Base-by-base conservation (phyloP, 2,329 filamentous ascomycete species). In the Fusarium sp. region DNA sequence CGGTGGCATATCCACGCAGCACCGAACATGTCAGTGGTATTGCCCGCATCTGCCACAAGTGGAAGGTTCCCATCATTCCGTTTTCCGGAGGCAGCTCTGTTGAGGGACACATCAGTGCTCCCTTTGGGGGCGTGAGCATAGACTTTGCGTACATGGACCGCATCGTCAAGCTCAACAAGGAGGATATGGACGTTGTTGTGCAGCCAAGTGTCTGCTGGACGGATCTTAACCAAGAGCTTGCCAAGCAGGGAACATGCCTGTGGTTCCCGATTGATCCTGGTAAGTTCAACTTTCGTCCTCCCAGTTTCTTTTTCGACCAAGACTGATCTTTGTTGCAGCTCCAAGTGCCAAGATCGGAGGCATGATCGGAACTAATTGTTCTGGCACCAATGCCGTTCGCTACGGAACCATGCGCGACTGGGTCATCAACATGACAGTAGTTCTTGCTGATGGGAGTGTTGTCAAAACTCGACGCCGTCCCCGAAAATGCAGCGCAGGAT, bases 321-420 rank as follows among this genome's bases (percentile, higher is more conserved):
- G 9, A 20, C 9, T 41, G 2, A n/a, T 41, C 37, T 3, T 5
- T 41, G 9, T 41, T 41, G 18, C 4, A 43, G 39, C 39, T 13
- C 92, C 92, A 39, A 88, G 86, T 1, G 88, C 88, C 0, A 84
- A 85, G 70, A 84, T 91, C 22, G 89, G 88, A 4, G 89, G 89
- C 8, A 91, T 91, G 89, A 83, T 94, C 5, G 90, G 90, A 0
- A 93, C 92, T 1, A 92, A 92, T 63, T 94, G 92, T 82, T 91
- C 85, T 64, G 88, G 88, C 0, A 90, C 89, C 0, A 90, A 90
- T 73, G 88, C 89, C 1, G 85, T 89, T 65, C 85, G 92, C 61
- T 94, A 94, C 77, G 92, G 92, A 0, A 93, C 92, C 0, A 94
- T 94, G 92, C 93, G 92, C 74, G 92, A 94, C 72, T 94, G 91